phyloP scores from a whole-genome alignment of 2,329 filamentous ascomycete genomes.

The Ceratocystis cacaofunesta region DNA sequence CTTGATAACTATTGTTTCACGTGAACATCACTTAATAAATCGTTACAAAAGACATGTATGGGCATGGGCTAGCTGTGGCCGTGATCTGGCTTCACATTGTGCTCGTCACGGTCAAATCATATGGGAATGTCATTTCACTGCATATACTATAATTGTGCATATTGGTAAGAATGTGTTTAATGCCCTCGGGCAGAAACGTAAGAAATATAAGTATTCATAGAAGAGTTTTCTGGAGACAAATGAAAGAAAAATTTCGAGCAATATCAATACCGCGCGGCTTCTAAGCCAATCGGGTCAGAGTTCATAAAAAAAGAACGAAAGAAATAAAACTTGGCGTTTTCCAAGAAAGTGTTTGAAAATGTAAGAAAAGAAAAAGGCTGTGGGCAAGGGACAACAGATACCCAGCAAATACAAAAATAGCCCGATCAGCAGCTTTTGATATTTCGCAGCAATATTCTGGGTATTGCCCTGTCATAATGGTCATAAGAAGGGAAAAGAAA shows the following conservation, averaged over 20 bases:
- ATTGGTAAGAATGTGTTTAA: not conserved
- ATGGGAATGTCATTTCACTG: not conserved
- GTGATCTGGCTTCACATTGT: too few relatives aligned
- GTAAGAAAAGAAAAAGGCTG: constrained; percentile 14
- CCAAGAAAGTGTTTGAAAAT: not conserved
- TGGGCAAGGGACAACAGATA: constrained; percentile 13
- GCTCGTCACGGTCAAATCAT: not conserved
- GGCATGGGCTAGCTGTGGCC: too few relatives aligned
- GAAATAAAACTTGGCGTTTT: not conserved
- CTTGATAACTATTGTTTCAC: too few relatives aligned
- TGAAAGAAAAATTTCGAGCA: not conserved
- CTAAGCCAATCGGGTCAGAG: not conserved
- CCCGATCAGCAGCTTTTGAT: not conserved
- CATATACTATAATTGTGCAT: not conserved
- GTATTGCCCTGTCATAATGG: constrained; percentile 12
- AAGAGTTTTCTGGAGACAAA: not conserved
- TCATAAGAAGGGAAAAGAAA: constrained; percentile 10
- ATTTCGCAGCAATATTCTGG: constrained; percentile 6
- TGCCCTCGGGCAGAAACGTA: not conserved
- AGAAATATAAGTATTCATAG: not conserved
- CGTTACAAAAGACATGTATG: too few relatives aligned
- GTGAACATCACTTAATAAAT: too few relatives aligned
- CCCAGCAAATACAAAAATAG: constrained; percentile 11
- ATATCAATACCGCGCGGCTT: not conserved
- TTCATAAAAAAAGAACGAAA: not conserved